Percentiles rank a stretch among this genome's conserved stretches.
These are phyloP conservation scores for Herpetomonas tarakana DNA, from an alignment of 208 protist genomes.

Conservation along the genomic window DNA sequence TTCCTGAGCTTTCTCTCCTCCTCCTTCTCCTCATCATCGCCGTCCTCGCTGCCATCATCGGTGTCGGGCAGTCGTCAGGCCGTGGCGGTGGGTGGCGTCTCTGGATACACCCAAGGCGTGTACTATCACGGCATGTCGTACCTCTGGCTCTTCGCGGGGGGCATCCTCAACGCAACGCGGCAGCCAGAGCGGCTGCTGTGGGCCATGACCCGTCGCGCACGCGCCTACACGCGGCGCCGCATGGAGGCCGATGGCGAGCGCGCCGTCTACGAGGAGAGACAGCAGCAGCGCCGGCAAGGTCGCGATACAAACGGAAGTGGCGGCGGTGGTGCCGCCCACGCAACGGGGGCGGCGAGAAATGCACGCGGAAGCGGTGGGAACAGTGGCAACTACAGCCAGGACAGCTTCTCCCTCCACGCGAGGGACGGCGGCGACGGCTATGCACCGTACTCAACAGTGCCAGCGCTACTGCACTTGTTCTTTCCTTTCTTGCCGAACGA, in stretches of 20 bases:
- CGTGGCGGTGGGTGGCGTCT: neutral
- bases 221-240: conserved; percentile 10
- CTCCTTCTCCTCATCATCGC: neutral
- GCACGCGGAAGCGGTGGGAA: neutral
- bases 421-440: neutral
- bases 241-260: conserved; percentile 8
- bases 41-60: too few relatives aligned
- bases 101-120: conserved; percentile 47
- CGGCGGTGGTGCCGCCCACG: neutral
- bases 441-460: neutral
- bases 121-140: conserved; percentile 60
- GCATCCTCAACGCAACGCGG: conserved; percentile 30
- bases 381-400: neutral
- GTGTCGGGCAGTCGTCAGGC: too few relatives aligned
- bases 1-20: neutral
- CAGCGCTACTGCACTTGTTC: neutral
- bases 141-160: conserved; percentile 43
- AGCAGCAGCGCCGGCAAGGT: neutral
- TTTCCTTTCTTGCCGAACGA: neutral
- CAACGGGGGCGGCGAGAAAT: too few relatives aligned
- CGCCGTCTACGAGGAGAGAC: conserved; percentile 10
- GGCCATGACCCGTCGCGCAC: conserved; percentile 11
- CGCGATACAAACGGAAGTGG: neutral
- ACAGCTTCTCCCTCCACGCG: too few relatives aligned
- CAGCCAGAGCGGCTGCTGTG: conserved; percentile 49